These are phyloP conservation scores for Aquilaria yunnanensis DNA, from an alignment of 345 rosid genomes.

Conservation along the genomic window DNA sequence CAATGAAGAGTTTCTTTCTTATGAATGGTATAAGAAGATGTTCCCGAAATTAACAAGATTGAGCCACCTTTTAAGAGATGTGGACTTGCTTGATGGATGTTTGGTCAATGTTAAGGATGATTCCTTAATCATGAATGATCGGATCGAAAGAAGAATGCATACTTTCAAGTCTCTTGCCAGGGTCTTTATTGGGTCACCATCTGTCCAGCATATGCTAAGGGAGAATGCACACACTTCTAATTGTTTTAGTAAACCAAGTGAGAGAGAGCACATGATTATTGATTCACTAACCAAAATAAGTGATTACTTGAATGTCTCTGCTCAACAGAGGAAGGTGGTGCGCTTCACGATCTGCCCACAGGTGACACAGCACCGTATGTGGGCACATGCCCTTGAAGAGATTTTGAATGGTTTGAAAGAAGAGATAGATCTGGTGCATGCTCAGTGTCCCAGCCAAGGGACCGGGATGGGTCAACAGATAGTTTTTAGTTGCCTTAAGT, in stretches of 20 bases:
- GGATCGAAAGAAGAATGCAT: slow-evolving; percentile 30
- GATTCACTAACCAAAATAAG: slow-evolving; percentile 50
- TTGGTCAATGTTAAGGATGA: slow-evolving; percentile 37
- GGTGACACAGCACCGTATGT: slow-evolving; percentile 67
- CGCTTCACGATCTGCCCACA: slow-evolving; percentile 50
- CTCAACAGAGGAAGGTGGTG: slow-evolving; percentile 67
- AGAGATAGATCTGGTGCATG: slow-evolving; percentile 43
- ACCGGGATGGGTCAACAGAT: slow-evolving; percentile 58
- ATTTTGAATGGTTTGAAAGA: slow-evolving; percentile 43
- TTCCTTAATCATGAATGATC: slow-evolving; percentile 32
- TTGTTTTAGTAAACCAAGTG: slow-evolving; percentile 32
- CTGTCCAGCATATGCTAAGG: slow-evolving; percentile 40
- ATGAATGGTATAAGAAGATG: slow-evolving; percentile 43
- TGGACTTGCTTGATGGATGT: slow-evolving; percentile 55
- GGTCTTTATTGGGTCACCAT: slow-evolving; percentile 55
- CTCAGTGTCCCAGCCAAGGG: slow-evolving; percentile 29
- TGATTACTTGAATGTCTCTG: slow-evolving; percentile 49
- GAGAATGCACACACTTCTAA: slow-evolving; percentile 16
- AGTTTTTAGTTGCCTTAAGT: slow-evolving; percentile 48
- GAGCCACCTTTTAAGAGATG: slow-evolving; percentile 28
- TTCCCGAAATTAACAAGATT: slow-evolving; percentile 41
- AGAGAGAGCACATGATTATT: slow-evolving; percentile 51
- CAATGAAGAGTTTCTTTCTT: slow-evolving; percentile 23
- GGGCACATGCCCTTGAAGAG: slow-evolving; percentile 60
- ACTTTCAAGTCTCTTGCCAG: slow-evolving; percentile 59